phyloP scores from a whole-genome alignment of 805 yeast species.

The Candida maris region DNA sequence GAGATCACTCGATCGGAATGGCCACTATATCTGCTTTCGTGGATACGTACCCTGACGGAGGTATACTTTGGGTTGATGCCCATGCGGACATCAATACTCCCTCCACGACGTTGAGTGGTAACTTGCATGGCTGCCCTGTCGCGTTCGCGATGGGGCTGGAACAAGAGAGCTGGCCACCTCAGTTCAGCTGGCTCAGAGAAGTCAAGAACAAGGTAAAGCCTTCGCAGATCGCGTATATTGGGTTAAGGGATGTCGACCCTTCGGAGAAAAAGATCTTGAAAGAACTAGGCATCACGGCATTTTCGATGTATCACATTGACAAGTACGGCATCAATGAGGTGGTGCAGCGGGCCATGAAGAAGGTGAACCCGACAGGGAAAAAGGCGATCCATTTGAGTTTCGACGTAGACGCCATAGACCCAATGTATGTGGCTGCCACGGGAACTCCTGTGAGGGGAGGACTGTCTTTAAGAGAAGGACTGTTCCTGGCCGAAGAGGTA shows the following conservation, averaged over 20 bases:
- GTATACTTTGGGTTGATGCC: conserved; percentile 94
- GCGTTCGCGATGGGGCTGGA: conserved; percentile 85
- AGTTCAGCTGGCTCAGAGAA: conserved; percentile 61
- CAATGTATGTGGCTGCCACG: conserved; percentile 90
- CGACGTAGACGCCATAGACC: conserved; percentile 97
- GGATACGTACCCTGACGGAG: conserved; percentile 77
- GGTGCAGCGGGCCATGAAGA: conserved; percentile 83
- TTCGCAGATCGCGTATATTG: conserved; percentile 82
- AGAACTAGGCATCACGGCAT: conserved; percentile 74
- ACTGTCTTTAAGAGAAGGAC: conserved; percentile 87
- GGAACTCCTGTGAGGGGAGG: conserved; percentile 99
- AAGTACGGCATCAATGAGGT: conserved; percentile 90
- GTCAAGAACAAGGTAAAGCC: conserved; percentile 62
- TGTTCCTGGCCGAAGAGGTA: conserved; percentile 85
- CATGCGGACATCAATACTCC: conserved; percentile 97
- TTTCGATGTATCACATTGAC: conserved; percentile 94
- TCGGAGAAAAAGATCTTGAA: conserved; percentile 76
- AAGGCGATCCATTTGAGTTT: conserved; percentile 84
- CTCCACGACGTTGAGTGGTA: conserved; percentile 77
- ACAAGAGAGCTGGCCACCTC: conserved; percentile 60
- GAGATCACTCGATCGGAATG: conserved; percentile 95
- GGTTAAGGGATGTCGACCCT: conserved; percentile 86
- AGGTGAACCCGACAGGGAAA: conserved; percentile 66
- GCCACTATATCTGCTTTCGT: conserved; percentile 87
- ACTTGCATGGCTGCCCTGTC: conserved; percentile 95